Base-by-base conservation (phyloP, 208 protist genomes). In the Acanthamoeba triangularis region DNA sequence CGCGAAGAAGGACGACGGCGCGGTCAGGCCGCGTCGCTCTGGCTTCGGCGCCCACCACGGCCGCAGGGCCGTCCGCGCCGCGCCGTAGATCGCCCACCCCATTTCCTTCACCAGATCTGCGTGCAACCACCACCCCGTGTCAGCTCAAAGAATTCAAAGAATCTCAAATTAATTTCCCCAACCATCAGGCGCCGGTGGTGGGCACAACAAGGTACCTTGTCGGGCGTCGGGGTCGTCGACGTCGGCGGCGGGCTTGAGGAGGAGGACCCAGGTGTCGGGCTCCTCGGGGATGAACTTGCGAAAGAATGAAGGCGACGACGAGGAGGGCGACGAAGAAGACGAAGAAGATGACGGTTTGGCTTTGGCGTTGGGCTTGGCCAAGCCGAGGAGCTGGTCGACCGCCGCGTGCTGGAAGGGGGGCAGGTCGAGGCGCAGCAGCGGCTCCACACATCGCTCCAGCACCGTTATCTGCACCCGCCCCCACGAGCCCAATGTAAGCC, bases 51-150 rank as follows among this genome's bases (percentile, higher is more conserved):
- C 65, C 61, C 63, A 94, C 63, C 56, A 94, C 41, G 88, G 88
- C 14, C 41, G 41, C 65, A 47, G 37, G 25, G 88, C 88, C n/a
- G 67, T 54, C 28, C 30, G 59, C 49, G 88, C 63, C 47, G 37
- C 88, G 10, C 88, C 88, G 67, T 94, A 94, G 35, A 94, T 47
- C 25, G 88, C 88, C 88, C 88, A 94, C 1, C 30, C n/a, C 8
- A 94, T 94, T 37, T 94, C 88, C 88, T 94, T 28, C 61, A 78
- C 61, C 88, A 94, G 25, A 49, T 91, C 84, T 90, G 82, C 41
- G 14, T 41, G n/a, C n/a, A 10, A 25, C 20, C 84, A 25, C 44
- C 84, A 91, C 30, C 49, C 4, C 33, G 49, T 11, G 30, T 59
- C 25, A 61, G 84, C 16, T 33, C 11, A 67, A 14, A 6, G 63